Base-by-base conservation (phyloP, 2,329 filamentous ascomycete species). In the Rasamsonia emersonii region DNA sequence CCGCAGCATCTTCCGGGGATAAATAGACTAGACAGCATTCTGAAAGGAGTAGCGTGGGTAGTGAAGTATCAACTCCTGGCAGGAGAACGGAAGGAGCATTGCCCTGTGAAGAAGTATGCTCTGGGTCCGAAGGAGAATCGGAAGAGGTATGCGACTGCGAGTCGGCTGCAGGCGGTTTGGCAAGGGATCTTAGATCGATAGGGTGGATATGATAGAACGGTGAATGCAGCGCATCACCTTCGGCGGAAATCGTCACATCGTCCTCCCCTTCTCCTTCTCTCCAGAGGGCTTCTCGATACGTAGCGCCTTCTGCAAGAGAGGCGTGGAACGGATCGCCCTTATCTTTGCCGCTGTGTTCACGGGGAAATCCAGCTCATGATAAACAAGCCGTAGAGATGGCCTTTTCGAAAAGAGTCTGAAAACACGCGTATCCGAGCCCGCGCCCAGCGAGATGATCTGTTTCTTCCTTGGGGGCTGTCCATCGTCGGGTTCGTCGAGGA, bases 21-120 rank as follows among this genome's bases (percentile, higher is more conserved):
- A 98, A 72, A 51, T 98, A 98, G 54, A 91, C 85, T 18, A 98
- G 71, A 54, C 91, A 98, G 68, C 91, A 96, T 59, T 98, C 91
- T 0, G 89, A 96, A 5, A 98, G 70, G 15, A 98, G 61, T 6
- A 98, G 63, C 0, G 91, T 98, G 0, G 91, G 86, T 0, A 84
- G 47, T 15, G 52, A 74, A 47, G 44, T 59, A 51, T 63, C 73
- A 45, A 64, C 76, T 43, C 69, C 69, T 13, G 50, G 45, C 4
- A 75, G 51, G 10, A 38, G 38, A n/a, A n/a, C n/a, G n/a, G n/a
- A n/a, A n/a, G n/a, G n/a, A n/a, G n/a, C n/a, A n/a, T n/a, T n/a
- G n/a, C n/a, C n/a, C n/a, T n/a, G n/a, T n/a, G n/a, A n/a, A n/a
- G n/a, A n/a, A n/a, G n/a, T n/a, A n/a, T n/a, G n/a, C n/a, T n/a